These are phyloP conservation scores for Hypoxylon cercidicola DNA, from an alignment of 495 filamentous ascomycete genomes.

Conservation along the genomic window DNA sequence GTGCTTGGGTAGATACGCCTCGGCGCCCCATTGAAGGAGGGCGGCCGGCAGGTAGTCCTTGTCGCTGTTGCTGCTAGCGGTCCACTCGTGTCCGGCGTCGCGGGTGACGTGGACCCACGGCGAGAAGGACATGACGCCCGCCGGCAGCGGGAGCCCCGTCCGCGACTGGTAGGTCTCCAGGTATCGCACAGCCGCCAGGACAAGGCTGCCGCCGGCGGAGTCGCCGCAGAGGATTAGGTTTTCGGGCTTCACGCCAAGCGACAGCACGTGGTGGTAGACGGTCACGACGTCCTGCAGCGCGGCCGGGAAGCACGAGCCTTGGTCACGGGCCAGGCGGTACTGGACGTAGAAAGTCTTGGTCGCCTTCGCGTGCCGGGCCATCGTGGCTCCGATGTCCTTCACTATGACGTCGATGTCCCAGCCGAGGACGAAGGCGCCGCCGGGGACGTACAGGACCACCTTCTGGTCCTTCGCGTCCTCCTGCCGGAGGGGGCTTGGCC, in stretches of 20 bases:
- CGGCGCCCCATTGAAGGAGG: slow-evolving; percentile 34
- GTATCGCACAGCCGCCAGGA: slow-evolving; percentile 25
- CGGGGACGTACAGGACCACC: slow-evolving; percentile 28
- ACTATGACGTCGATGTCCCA: slow-evolving; percentile 3
- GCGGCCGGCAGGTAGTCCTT: slow-evolving; percentile 12
- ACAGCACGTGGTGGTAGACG: slow-evolving; percentile 23
- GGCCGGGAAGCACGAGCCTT: slow-evolving; percentile 26
- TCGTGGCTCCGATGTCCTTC: not conserved
- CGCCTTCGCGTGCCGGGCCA: slow-evolving; percentile 5
- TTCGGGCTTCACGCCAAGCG: slow-evolving; percentile 12
- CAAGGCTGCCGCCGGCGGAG: slow-evolving; percentile 32
- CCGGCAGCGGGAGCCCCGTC: slow-evolving; percentile 18
- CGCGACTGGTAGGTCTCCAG: slow-evolving; percentile 1
- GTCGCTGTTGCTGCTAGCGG: not conserved
- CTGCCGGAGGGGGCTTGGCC: not conserved
- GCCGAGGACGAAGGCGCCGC: slow-evolving; percentile 33
- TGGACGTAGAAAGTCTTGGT: slow-evolving; percentile 20
- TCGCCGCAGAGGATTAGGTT: slow-evolving; percentile 33
- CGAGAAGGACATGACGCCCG: slow-evolving; percentile 32
- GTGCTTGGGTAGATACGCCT: slow-evolving; percentile 24
- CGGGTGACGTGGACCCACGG: slow-evolving; percentile 36
- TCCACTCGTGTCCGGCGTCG: slow-evolving; percentile 15
- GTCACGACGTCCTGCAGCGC: slow-evolving; percentile 33
- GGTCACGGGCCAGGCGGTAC: slow-evolving; percentile 20
- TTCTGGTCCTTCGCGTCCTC: slow-evolving; percentile 10